A percentile compares a stretch with the other conserved stretches of the same genome.
Conservation (phyloP, 2,329 filamentous ascomycete species). For the Neonectria hederae region DNA sequence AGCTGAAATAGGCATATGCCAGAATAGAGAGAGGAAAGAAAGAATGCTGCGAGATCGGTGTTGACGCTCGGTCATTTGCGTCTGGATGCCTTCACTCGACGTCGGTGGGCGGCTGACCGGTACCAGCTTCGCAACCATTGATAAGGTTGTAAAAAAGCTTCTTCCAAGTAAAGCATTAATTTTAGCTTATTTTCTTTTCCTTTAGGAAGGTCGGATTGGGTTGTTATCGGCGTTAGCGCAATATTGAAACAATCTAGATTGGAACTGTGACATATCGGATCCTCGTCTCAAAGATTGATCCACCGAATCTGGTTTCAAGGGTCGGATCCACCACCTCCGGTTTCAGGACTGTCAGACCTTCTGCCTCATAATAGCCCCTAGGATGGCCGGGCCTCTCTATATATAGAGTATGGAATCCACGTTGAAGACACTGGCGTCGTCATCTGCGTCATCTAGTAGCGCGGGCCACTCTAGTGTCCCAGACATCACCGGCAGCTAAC, state of each 20-base stretch:
- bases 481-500: not conserved
- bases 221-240: not conserved
- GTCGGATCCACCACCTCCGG: not conserved
- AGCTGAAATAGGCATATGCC: not conserved
- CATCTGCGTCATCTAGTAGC: not conserved
- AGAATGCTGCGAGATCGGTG: not conserved
- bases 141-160: not conserved
- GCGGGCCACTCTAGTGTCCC: not conserved
- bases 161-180: not conserved
- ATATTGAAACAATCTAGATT: not conserved
- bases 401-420: not conserved
- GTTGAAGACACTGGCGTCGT: not conserved
- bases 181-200: not conserved
- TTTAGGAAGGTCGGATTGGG: not conserved
- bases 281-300: not conserved
- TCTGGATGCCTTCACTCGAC: not conserved
- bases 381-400: not conserved
- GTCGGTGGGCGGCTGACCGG: not conserved
- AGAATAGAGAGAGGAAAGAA: not conserved
- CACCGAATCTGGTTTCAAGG: not conserved
- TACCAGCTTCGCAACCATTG: not conserved
- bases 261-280: not conserved
- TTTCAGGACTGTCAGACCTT: not conserved
- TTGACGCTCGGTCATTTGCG: not conserved
- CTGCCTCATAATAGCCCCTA: not conserved